Evolutionary conservation across 148 eudicot species (phyloP).

Genomic region (Rhododendron ovatum): DNA sequence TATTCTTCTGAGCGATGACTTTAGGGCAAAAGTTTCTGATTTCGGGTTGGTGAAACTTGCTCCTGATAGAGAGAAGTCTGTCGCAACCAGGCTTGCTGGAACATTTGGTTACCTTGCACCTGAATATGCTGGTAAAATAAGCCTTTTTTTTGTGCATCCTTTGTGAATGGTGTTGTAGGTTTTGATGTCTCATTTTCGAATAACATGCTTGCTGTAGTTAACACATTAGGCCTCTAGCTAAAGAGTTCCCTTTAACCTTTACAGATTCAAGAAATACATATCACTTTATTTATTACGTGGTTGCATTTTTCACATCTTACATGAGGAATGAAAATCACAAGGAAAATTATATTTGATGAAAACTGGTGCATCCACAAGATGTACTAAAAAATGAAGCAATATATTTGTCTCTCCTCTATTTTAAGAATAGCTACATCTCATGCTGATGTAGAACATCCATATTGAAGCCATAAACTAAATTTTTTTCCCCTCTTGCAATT

Average conservation of each 20-base stretch:
- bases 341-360: background rate
- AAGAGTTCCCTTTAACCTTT: background rate
- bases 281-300: background rate
- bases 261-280: background rate
- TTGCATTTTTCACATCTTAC: background rate
- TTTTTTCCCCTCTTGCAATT: background rate
- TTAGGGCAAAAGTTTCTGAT: conserved; percentile 69
- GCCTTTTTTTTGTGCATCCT: background rate
- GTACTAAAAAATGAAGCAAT: background rate
- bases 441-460: background rate
- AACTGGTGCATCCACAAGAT: background rate
- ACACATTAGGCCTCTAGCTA: background rate
- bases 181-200: background rate
- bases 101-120: conserved; percentile 88
- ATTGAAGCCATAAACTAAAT: background rate
- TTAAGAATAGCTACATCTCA: background rate
- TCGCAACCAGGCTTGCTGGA: conserved; percentile 74
- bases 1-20: conserved; percentile 62
- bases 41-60: conserved; percentile 84
- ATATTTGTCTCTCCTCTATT: background rate
- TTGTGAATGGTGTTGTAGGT: background rate
- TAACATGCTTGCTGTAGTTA: background rate
- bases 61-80: conserved; percentile 58
- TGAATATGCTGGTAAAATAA: conserved; percentile 68
- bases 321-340: background rate